These are phyloP conservation scores for Russula vinacea DNA, from an alignment of 768 basidiomycete genomes.

Conservation along the genomic window DNA sequence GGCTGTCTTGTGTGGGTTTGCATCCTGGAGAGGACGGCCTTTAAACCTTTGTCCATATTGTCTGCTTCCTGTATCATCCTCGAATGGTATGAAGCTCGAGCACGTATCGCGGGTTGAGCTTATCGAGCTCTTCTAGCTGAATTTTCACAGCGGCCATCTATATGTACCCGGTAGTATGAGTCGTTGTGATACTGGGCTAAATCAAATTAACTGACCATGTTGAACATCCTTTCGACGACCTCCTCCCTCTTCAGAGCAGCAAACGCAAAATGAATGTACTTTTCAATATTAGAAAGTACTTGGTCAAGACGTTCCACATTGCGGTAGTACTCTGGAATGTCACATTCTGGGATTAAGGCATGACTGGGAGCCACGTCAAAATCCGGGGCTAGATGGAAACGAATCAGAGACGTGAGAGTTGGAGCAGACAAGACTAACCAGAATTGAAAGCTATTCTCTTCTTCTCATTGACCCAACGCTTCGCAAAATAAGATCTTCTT, in stretches of 20 bases:
- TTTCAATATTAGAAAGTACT: constrained; percentile 14
- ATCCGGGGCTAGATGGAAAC: not conserved
- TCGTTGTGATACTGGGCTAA: not conserved
- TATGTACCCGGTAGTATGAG: not conserved
- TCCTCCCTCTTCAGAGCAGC: constrained; percentile 11
- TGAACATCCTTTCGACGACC: constrained; percentile 9
- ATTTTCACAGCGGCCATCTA: constrained; percentile 18
- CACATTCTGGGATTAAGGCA: not conserved
- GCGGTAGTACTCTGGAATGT: constrained; percentile 18
- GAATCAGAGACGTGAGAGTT: not conserved
- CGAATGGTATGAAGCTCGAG: constrained; percentile 27
- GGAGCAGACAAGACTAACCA: constrained; percentile 1
- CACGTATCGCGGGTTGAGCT: constrained; percentile 18
- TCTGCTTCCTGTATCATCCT: constrained; percentile 26
- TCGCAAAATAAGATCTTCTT: not conserved
- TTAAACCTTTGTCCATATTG: constrained; percentile 23
- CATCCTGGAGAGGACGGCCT: not conserved
- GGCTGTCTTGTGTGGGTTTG: not conserved
- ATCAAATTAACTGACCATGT: constrained; percentile 12
- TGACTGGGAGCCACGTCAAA: not conserved
- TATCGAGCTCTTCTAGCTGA: constrained; percentile 22
- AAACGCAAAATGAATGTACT: constrained; percentile 17
- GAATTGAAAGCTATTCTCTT: constrained; percentile 1
- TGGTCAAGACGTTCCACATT: constrained; percentile 20
- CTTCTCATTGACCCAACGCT: constrained; percentile 10